A percentile compares a stretch with the other conserved stretches of the same genome.
phyloP scores from a whole-genome alignment of 2,329 filamentous ascomycete species.

The Dendrostoma leiphaemia region DNA sequence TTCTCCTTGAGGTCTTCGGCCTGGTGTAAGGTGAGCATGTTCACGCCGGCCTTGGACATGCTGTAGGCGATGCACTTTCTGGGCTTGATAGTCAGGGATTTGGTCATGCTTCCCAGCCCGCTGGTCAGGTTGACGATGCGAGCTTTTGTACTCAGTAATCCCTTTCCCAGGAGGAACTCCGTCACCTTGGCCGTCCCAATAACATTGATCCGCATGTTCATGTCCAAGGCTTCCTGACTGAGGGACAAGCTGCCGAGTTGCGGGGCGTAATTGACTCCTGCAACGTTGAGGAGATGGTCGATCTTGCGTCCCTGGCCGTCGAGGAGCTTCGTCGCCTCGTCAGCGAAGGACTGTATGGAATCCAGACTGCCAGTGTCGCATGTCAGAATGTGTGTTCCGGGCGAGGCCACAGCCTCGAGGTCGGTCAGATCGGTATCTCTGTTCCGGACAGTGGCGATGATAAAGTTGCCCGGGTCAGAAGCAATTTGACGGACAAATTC shows the following conservation, averaged over 20 bases:
- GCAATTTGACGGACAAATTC: constrained; percentile 31
- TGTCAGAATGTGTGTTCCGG: constrained; percentile 26
- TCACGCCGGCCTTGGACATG: constrained; percentile 33
- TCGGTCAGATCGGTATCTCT: constrained; percentile 25
- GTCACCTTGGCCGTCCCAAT: constrained; percentile 44
- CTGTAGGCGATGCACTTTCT: constrained; percentile 31
- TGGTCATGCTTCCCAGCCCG: constrained; percentile 33
- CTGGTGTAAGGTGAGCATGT: constrained; percentile 35
- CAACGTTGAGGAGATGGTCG: constrained; percentile 30
- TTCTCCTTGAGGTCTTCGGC: constrained; percentile 20
- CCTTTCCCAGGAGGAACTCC: constrained; percentile 32
- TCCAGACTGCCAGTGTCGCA: constrained; percentile 31
- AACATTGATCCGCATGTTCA: constrained; percentile 44
- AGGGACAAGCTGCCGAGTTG: constrained; percentile 37
- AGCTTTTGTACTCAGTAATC: constrained; percentile 24
- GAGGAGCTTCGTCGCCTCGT: constrained; percentile 26
- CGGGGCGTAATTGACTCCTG: constrained; percentile 35
- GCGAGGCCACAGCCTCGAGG: constrained; percentile 22
- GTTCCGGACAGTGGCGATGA: constrained; percentile 27
- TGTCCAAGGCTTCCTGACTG: constrained; percentile 31
- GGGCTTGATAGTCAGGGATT: constrained; percentile 27
- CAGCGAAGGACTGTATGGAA: constrained; percentile 29
- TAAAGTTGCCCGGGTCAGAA: constrained; percentile 23
- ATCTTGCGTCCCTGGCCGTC: constrained; percentile 29
- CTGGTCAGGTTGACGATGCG: constrained; percentile 42